Percentiles rank a stretch among this genome's conserved stretches.
Conservation (phyloP, 495 filamentous ascomycete species). For the Xylaria palmicola region DNA sequence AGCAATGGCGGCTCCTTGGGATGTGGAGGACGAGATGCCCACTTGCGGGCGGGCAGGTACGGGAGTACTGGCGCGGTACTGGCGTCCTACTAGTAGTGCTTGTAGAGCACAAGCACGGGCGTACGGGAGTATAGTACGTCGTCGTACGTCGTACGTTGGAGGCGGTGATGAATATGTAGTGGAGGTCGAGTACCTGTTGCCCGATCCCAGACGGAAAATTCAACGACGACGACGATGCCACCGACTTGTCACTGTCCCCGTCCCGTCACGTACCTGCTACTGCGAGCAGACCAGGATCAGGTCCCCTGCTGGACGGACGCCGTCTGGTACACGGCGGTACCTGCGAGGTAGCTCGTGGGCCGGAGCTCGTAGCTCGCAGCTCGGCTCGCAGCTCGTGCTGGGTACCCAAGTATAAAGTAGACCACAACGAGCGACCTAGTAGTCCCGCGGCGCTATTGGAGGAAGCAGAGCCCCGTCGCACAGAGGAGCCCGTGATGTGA, state of each 20-base stretch:
- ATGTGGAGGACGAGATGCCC: slow-evolving; percentile 32
- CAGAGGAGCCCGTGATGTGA: slow-evolving; percentile 9
- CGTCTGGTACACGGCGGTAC: not conserved
- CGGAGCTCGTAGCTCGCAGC: no score
- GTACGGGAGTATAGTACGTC: slow-evolving; percentile 11
- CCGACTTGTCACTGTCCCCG: slow-evolving; percentile 10
- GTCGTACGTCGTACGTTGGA: slow-evolving; percentile 9
- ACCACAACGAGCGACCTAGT: not conserved
- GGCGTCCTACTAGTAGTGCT: slow-evolving; percentile 1
- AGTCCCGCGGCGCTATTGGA: slow-evolving; percentile 9
- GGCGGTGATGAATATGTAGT: not conserved
- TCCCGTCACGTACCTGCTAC: not conserved
- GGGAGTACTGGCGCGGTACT: not conserved
- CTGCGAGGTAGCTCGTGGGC: no score
- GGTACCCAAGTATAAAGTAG: not conserved
- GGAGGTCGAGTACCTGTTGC: slow-evolving; percentile 3
- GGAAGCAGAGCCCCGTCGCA: not conserved
- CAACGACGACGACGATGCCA: slow-evolving; percentile 3
- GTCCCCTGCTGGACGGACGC: not conserved
- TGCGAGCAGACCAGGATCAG: not conserved
- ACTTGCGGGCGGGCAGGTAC: not conserved
- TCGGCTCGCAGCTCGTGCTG: not conserved
- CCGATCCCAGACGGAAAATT: slow-evolving; percentile 10
- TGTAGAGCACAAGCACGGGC: no score
- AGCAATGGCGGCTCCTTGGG: slow-evolving; percentile 14